phyloP scores from a whole-genome alignment of 371 early-diverging fungal species.

The Haplosporangium sp. region DNA sequence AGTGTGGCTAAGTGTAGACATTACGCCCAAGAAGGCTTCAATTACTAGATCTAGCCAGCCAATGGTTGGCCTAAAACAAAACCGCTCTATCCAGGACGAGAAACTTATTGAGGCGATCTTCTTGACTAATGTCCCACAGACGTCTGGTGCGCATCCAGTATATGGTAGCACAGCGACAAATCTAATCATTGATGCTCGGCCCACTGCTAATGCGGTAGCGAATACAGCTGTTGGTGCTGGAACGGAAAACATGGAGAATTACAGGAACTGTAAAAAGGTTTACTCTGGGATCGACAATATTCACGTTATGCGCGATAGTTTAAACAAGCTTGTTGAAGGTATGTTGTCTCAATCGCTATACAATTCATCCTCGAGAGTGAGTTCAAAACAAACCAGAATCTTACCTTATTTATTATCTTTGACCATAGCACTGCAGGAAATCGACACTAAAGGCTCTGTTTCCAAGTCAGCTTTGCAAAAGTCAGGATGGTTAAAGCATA shows the following conservation, averaged over 20 bases:
- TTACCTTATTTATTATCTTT: background rate
- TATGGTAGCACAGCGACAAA: conserved; percentile 63
- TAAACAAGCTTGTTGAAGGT: conserved; percentile 88
- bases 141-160: conserved; percentile 59
- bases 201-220: conserved; percentile 93
- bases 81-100: conserved; percentile 96
- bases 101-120: conserved; percentile 94
- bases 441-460: conserved; percentile 64
- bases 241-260: conserved; percentile 93
- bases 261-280: conserved; percentile 84
- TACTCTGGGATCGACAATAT: conserved; percentile 97
- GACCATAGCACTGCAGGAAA: conserved; percentile 63
- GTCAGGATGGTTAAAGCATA: conserved; percentile 92
- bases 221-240: conserved; percentile 96
- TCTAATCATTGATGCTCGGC: conserved; percentile 95
- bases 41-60: conserved; percentile 96
- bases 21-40: conserved; percentile 67
- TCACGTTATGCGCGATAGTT: conserved; percentile 94
- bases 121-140: conserved; percentile 66
- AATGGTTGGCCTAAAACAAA: conserved; percentile 93
- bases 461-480: conserved; percentile 65
- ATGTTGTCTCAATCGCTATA: conserved; percentile 8
- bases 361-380: background rate
- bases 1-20: background rate
- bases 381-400: background rate